Percentiles rank a stretch among this genome's conserved stretches.
These are phyloP conservation scores for Pyronema domesticum DNA, from an alignment of 495 filamentous ascomycete species.

Conservation along the genomic window DNA sequence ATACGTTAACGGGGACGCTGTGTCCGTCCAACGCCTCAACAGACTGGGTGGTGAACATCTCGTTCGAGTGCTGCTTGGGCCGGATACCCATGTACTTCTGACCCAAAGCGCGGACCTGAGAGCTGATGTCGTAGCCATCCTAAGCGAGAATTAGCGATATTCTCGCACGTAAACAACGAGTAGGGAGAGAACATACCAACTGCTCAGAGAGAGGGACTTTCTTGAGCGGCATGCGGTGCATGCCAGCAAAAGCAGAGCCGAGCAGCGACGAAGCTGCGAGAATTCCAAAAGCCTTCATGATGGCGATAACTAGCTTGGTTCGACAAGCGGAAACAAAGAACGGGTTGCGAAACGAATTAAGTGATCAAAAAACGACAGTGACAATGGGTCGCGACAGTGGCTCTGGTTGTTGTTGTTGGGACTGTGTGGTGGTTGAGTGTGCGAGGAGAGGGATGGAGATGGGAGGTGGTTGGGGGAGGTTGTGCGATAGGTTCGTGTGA, in stretches of 20 bases:
- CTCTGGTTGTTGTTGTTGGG: not conserved
- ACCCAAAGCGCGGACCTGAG: conserved; percentile 62
- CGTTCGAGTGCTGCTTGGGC: conserved; percentile 46
- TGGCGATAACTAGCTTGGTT: conserved; percentile 13
- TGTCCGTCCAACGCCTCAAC: conserved; percentile 52
- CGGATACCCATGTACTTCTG: conserved; percentile 89
- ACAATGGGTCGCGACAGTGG: not conserved
- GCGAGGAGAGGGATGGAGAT: not conserved
- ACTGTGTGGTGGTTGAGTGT: not conserved
- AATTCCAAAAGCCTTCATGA: conserved; percentile 66
- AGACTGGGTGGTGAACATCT: conserved; percentile 59
- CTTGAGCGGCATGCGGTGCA: conserved; percentile 91
- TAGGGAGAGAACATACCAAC: conserved; percentile 38
- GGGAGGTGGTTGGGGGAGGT: not conserved
- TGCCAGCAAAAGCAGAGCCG: conserved; percentile 60
- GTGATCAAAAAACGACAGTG: not conserved
- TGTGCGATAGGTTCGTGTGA: not conserved
- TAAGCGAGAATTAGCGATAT: conserved; percentile 20
- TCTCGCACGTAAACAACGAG: not conserved
- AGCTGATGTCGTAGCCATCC: conserved; percentile 60
- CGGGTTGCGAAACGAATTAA: not conserved
- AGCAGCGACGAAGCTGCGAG: conserved; percentile 67
- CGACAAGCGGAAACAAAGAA: not conserved
- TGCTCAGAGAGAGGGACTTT: conserved; percentile 88
- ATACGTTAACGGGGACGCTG: conserved; percentile 57